Evolutionary conservation across 2,329 filamentous ascomycete species (phyloP).

Genomic region (Lachnellula arida): DNA sequence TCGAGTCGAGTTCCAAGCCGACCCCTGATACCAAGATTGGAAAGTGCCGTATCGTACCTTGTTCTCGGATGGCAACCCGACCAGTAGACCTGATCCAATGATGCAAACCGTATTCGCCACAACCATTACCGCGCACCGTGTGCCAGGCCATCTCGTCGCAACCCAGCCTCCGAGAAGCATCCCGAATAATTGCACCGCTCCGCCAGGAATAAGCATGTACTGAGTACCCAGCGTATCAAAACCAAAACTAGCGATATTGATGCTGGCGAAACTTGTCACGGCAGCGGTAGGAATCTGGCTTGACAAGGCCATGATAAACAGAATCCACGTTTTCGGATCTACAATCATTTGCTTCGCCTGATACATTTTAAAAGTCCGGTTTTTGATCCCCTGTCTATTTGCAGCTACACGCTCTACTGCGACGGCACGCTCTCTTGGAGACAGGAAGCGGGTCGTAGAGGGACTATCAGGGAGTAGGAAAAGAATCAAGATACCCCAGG

Average conservation of each 20-base stretch:
- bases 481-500: constrained; percentile 23
- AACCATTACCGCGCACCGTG: constrained; percentile 49
- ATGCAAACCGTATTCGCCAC: constrained; percentile 50
- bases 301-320: constrained; percentile 14
- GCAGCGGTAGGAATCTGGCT: constrained; percentile 30
- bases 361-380: constrained; percentile 8
- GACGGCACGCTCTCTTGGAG: constrained; percentile 37
- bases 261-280: constrained; percentile 26
- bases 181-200: constrained; percentile 49
- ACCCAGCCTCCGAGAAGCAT: constrained; percentile 46
- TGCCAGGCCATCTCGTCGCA: constrained; percentile 41
- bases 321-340: constrained; percentile 16
- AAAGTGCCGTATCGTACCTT: constrained; percentile 6
- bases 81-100: constrained; percentile 44
- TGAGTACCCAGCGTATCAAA: constrained; percentile 39
- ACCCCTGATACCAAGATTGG: neutral
- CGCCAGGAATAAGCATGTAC: constrained; percentile 54
- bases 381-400: constrained; percentile 27
- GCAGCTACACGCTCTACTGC: constrained; percentile 26
- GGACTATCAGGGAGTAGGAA: constrained; percentile 26
- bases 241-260: constrained; percentile 34
- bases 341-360: constrained; percentile 13
- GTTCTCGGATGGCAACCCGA: constrained; percentile 38
- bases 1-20: neutral
- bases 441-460: constrained; percentile 47